Percentiles rank a stretch among this genome's conserved stretches.
Evolutionary conservation across 495 filamentous ascomycete species (phyloP).

Genomic region (Antarctomyces pellizariae): DNA sequence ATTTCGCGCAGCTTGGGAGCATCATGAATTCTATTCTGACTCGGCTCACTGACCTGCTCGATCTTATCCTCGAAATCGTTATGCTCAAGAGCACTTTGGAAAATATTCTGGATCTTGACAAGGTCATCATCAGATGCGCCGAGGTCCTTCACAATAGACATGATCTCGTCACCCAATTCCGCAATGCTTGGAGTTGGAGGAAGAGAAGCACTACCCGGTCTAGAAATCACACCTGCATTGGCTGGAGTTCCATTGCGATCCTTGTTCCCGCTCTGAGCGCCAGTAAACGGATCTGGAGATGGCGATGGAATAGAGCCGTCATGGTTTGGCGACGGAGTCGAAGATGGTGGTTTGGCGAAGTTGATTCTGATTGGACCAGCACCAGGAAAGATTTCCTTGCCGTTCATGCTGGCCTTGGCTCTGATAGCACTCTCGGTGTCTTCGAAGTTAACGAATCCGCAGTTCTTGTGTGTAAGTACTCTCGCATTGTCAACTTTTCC

Average conservation of each 20-base stretch:
- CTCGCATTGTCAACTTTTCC: constrained; percentile 79
- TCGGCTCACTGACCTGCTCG: constrained; percentile 69
- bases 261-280: constrained; percentile 12
- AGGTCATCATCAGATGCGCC: constrained; percentile 67
- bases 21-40: constrained; percentile 77
- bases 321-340: constrained; percentile 60
- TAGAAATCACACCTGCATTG: constrained; percentile 17
- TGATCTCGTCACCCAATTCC: constrained; percentile 61
- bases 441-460: constrained; percentile 96
- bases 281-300: constrained; percentile 61
- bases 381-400: constrained; percentile 95
- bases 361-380: constrained; percentile 88
- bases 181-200: constrained; percentile 47
- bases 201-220: constrained; percentile 23
- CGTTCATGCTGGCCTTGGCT: constrained; percentile 68
- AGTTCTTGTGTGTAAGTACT: constrained; percentile 96
- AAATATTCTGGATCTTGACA: constrained; percentile 42
- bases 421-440: constrained; percentile 68
- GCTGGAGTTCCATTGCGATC: constrained; percentile 16
- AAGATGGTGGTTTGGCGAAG: constrained; percentile 85
- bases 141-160: constrained; percentile 70
- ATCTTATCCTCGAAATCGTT: constrained; percentile 59
- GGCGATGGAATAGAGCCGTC: constrained; percentile 75
- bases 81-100: constrained; percentile 55
- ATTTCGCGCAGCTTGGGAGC: constrained; percentile 91